Conservation (phyloP, 768 basidiomycete genomes). For the Lentinula sp. region DNA sequence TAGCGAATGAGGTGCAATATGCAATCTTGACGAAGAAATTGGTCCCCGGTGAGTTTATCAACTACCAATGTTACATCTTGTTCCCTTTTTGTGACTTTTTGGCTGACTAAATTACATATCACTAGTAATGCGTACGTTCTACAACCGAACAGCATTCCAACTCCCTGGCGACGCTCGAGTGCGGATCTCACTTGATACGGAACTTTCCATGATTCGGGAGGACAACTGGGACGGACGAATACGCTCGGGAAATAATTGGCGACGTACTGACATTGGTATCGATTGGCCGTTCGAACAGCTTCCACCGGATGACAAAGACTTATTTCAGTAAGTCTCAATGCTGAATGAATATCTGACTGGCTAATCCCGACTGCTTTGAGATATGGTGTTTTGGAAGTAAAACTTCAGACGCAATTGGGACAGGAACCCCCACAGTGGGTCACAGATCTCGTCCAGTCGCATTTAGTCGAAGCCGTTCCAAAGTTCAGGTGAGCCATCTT, state of each 20-base stretch:
- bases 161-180: conserved; percentile 98
- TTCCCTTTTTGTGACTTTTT: not conserved
- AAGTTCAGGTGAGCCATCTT: conserved; percentile 73
- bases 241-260: conserved; percentile 88
- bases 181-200: conserved; percentile 96
- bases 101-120: not conserved
- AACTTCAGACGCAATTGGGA: conserved; percentile 92
- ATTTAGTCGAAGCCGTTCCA: conserved; percentile 95
- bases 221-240: conserved; percentile 88
- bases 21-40: conserved; percentile 77
- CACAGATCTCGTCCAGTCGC: conserved; percentile 89
- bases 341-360: not conserved
- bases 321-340: conserved; percentile 67
- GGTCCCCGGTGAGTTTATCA: conserved; percentile 56
- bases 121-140: conserved; percentile 92
- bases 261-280: conserved; percentile 88
- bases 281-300: conserved; percentile 86
- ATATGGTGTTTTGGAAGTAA: conserved; percentile 95
- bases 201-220: conserved; percentile 90
- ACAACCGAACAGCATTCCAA: conserved; percentile 98
- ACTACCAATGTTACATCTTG: conserved; percentile 1
- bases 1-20: conserved; percentile 97
- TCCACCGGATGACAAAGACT: conserved; percentile 72
- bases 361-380: conserved; percentile 20
- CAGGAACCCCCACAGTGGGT: conserved; percentile 98